A percentile compares a stretch with the other conserved stretches of the same genome.
Conservation (phyloP, 257 asterid species). For the Fraxinus quadrangulata region DNA sequence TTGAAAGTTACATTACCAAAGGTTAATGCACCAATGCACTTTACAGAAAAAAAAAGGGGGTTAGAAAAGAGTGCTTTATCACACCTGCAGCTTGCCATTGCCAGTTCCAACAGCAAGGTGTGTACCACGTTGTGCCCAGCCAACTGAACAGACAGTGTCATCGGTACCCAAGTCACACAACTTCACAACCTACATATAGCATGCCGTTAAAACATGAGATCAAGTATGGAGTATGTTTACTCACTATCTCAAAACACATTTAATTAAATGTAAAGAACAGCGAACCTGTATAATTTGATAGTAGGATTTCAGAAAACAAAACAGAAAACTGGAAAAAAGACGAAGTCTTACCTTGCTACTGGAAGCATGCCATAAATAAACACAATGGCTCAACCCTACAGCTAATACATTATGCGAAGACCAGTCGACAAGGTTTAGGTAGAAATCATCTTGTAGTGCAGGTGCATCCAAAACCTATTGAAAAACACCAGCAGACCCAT, state of each 20-base stretch:
- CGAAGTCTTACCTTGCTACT: slow-evolving; percentile 75
- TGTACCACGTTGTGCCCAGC: slow-evolving; percentile 90
- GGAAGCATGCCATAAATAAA: slow-evolving; percentile 91
- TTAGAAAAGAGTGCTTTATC: background rate
- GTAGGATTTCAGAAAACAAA: slow-evolving; percentile 4
- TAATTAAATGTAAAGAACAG: background rate
- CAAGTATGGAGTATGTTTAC: too few relatives aligned
- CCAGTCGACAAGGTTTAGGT: slow-evolving; percentile 97
- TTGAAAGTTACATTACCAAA: background rate
- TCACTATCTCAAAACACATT: background rate
- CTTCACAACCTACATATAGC: slow-evolving; percentile 72
- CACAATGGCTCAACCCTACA: slow-evolving; percentile 89
- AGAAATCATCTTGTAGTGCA: slow-evolving; percentile 90
- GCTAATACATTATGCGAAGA: slow-evolving; percentile 85
- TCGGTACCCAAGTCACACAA: slow-evolving; percentile 84
- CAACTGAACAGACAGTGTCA: slow-evolving; percentile 88
- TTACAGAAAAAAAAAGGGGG: background rate
- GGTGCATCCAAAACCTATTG: slow-evolving; percentile 94
- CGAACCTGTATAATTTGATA: background rate
- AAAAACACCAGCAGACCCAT: background rate
- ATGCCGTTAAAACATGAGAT: background rate
- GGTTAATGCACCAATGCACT: background rate
- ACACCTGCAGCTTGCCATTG: slow-evolving; percentile 88
- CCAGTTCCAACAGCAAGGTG: slow-evolving; percentile 95
- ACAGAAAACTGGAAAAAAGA: background rate